Evolutionary conservation across 805 yeast genomes (phyloP), one percentile per base, ranked within the genome.

Genomic region (Kurtzmaniella fragi): DNA sequence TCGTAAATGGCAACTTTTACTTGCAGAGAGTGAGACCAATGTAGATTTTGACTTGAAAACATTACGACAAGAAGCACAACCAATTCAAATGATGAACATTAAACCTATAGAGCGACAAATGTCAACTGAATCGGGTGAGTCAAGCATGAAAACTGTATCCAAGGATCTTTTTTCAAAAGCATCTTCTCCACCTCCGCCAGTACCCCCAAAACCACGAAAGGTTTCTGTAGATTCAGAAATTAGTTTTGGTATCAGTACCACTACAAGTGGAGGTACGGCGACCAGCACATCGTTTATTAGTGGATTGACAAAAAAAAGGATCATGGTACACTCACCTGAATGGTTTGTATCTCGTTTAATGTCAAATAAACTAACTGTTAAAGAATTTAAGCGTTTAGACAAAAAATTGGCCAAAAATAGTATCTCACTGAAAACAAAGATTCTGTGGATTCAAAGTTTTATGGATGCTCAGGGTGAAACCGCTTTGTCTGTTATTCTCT

Each of bases 401-500:
- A 67, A 62, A 44, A 59, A 54, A 42, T 47, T 69, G 17, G 31
- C 46, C 16, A 56, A 54, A 10, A 54, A 49, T 40, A 38, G 42
- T 34, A 40, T 32, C 25, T 42, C 47, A 2, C 42, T 56, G 8
- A 58, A 54, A 34, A 42, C 51, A 5, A 49, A 54, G 11, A 34
- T 42, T 9, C 37, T 39, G 12, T 68, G 72, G 71, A 49, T 58
- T 3, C 50, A 47, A 30, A 47, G 43, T 4, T 68, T 69, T 44
- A 49, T 54, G n/a, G 57, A 55, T n/a, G 62, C 64, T 1, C 72
- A 68, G 46, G 74, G 73, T 14, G 73, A 68, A 40, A 57, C 67
- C 3, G 73, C 73, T 0, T 54, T 68, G 10, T 57, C 70, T 0
- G 71, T 64, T 4, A 54, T 63, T 11, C 55, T 69, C 17, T 50